A percentile compares a stretch with the other conserved stretches of the same genome.
These are phyloP conservation scores for Castanospermum australe DNA, from an alignment of 306 rosid species.

Conservation along the genomic window DNA sequence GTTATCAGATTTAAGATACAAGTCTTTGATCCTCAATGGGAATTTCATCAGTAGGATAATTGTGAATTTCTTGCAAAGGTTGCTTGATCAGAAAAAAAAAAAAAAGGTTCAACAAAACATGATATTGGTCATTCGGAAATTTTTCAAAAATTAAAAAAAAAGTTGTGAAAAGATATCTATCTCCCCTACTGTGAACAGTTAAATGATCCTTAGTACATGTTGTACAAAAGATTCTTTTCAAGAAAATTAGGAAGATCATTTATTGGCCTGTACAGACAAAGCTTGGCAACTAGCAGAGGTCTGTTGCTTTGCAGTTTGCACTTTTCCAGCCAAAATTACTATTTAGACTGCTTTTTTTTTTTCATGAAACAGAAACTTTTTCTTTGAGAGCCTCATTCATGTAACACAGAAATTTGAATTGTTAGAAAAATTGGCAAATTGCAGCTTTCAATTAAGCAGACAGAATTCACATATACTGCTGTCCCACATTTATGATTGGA, in stretches of 20 bases:
- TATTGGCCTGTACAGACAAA: not conserved
- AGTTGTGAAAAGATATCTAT: not conserved
- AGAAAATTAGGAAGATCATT: slow-evolving; percentile 9
- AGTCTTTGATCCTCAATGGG: slow-evolving; percentile 21
- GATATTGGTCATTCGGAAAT: not conserved
- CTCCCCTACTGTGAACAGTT: not conserved
- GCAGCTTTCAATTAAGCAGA: not conserved
- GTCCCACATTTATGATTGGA: not conserved
- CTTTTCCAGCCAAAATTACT: not conserved
- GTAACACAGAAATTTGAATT: not conserved
- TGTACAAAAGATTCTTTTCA: slow-evolving; percentile 30
- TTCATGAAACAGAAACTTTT: not conserved
- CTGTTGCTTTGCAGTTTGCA: slow-evolving; percentile 20
- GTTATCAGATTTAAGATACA: not conserved
- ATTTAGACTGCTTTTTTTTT: not conserved
- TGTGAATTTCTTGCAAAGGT: slow-evolving; percentile 23
- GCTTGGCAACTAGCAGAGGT: not conserved
- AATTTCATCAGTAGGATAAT: not conserved
- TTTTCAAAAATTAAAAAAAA: not conserved
- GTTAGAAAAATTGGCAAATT: not conserved
- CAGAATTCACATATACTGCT: not conserved
- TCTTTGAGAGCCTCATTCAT: not conserved
- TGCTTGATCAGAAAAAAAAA: not conserved
- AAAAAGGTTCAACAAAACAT: not conserved
- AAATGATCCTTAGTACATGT: not conserved